phyloP scores from a whole-genome alignment of 108 stramenopile species.

The Nitzschia sp. region DNA sequence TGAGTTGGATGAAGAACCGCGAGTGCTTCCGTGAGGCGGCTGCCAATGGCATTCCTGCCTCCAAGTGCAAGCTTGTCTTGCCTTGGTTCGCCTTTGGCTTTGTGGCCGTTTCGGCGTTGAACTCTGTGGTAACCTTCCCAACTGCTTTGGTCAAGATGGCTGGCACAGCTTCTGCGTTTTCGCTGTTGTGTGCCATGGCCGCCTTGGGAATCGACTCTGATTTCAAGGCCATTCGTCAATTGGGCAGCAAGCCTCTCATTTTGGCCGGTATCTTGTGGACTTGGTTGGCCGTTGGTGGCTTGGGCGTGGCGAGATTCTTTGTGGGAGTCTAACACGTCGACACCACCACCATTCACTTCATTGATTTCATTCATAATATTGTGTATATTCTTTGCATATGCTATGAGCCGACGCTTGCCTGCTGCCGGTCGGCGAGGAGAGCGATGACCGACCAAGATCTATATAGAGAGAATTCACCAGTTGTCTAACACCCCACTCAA shows the following conservation, averaged over 20 bases:
- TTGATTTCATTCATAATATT: not conserved
- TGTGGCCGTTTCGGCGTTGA: slow-evolving; percentile 22
- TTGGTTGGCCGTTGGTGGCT: slow-evolving; percentile 27
- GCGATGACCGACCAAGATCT: too few species aligned
- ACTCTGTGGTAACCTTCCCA: slow-evolving; percentile 17
- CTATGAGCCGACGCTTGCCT: too few species aligned
- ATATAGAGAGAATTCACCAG: too few species aligned
- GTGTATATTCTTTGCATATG: not conserved
- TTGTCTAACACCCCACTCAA: too few species aligned
- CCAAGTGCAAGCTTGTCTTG: not conserved
- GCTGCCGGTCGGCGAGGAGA: too few species aligned
- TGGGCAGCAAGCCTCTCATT: slow-evolving; percentile 19
- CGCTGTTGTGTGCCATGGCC: slow-evolving; percentile 24
- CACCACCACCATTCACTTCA: not conserved
- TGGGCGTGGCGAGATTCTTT: slow-evolving; percentile 21
- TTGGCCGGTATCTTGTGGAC: slow-evolving; percentile 18
- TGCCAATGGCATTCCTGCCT: not conserved
- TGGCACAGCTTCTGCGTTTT: slow-evolving; percentile 20
- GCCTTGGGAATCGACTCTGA: slow-evolving; percentile 27
- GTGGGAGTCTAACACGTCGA: slow-evolving; percentile 9
- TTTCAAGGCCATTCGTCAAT: slow-evolving; percentile 12
- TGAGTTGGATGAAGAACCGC: slow-evolving; percentile 19
- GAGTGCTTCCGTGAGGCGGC: slow-evolving; percentile 13
- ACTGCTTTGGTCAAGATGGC: slow-evolving; percentile 19
- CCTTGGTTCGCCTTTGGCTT: slow-evolving; percentile 30